Percentiles rank a stretch among this genome's conserved stretches.
These are phyloP conservation scores for Melastoma candidum DNA, from an alignment of 441 rosid species.

Conservation along the genomic window DNA sequence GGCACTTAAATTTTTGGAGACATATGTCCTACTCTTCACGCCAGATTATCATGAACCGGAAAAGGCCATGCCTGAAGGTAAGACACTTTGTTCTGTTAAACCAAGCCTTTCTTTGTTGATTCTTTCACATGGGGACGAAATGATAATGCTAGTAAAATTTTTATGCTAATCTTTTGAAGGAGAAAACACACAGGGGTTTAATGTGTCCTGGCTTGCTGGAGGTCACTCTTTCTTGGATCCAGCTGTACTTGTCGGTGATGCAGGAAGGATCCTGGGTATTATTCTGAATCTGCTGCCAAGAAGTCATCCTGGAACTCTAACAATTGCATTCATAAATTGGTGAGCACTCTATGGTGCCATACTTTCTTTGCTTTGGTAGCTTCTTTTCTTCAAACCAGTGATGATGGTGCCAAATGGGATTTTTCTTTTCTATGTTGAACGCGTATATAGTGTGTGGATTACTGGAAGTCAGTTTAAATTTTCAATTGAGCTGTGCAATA, in stretches of 20 bases:
- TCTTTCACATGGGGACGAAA: conserved; percentile 1
- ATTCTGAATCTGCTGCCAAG: conserved; percentile 54
- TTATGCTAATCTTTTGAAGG: conserved; percentile 16
- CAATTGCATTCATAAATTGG: conserved; percentile 70
- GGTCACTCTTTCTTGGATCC: conserved; percentile 78
- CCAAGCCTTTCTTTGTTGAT: not conserved
- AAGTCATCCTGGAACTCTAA: conserved; percentile 62
- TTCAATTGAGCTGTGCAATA: too few species aligned
- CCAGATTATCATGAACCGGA: conserved; percentile 59
- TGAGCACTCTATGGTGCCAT: conserved; percentile 29
- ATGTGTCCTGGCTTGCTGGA: conserved; percentile 69
- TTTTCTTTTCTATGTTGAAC: too few species aligned
- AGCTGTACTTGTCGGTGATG: conserved; percentile 57
- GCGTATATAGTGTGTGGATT: too few species aligned
- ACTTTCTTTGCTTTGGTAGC: conserved; percentile 15
- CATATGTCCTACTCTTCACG: conserved; percentile 65
- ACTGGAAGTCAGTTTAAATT: too few species aligned
- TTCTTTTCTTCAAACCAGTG: conserved; percentile 9
- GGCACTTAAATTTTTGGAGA: conserved; percentile 93
- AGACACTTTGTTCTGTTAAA: conserved; percentile 11
- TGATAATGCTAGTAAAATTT: conserved; percentile 15
- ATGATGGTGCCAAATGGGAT: not conserved
- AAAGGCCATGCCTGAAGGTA: conserved; percentile 57
- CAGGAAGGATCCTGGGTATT: conserved; percentile 47
- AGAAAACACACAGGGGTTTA: conserved; percentile 60